Evolutionary conservation across 345 rosid genomes (phyloP), one percentile per base, ranked within the genome.

Genomic region (Limnanthes douglasii): DNA sequence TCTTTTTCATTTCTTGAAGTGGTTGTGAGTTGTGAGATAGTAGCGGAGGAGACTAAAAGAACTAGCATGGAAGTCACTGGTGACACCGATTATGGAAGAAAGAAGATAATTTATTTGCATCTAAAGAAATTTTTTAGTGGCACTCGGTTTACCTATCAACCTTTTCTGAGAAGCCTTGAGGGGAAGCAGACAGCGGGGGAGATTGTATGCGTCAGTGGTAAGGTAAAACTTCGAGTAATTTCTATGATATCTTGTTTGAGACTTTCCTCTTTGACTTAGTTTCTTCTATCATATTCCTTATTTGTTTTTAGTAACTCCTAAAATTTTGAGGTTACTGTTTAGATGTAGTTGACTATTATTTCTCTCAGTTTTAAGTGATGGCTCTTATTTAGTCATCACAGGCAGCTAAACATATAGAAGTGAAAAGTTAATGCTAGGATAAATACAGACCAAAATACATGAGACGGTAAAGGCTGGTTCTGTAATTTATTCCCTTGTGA

Each of bases 81-180:
- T 34, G 45, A 46, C 38, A 24, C 17, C 53, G 46, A 53, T 47
- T 49, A 18, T 5, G 15, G 39, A 35, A 57, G 32, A 43, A 63
- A 50, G 36, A 76, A 50, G 67, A 56, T 43, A 31, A 67, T 90
- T 39, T 72, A 62, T 65, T 59, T 84, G 62, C 98, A 84, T 69
- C 65, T 88, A 31, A 88, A 84, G 70, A 84, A 69, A 47, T 88
- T 57, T 59, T 90, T 80, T 23, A 62, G 92, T 21, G 98, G 98
- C 30, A 31, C 78, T 46, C 96, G 85, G 48, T 90, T 72, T 54
- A 50, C 93, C 12, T 52, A 51, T 66, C 66, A 43, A 34, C 64
- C 78, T 62, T 84, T 90, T 70, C 82, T 90, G 37, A 64, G 45
- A 62, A 47, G 57, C 41, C 51, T 84, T 42, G 57, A 72, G 60